Evolutionary conservation across 148 eudicot genomes (phyloP).

Genomic region (Persicaria tinctoria): DNA sequence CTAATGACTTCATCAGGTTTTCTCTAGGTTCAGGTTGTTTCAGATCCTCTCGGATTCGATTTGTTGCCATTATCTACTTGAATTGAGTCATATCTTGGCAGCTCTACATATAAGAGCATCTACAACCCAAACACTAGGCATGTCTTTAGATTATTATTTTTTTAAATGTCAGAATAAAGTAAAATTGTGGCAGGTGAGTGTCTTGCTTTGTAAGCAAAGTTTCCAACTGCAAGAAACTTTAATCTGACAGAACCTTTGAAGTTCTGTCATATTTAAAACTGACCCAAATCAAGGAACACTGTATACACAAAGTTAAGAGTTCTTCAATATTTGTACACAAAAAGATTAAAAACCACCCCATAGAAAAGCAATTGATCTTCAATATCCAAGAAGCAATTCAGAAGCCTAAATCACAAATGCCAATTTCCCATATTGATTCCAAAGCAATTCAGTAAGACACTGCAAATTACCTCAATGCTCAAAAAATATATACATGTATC

Average conservation of each 20-base stretch:
- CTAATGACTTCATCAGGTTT: too few species aligned
- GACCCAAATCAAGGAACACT: background rate
- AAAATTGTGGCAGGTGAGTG: too few species aligned
- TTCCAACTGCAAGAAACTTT: too few species aligned
- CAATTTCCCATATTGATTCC: background rate
- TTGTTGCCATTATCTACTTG: too few species aligned
- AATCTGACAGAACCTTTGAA: background rate
- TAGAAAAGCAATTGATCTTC: background rate
- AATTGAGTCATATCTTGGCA: too few species aligned
- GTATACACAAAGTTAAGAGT: background rate
- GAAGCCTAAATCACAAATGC: background rate
- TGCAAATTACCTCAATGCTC: background rate
- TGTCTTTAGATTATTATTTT: too few species aligned
- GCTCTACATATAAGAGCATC: too few species aligned
- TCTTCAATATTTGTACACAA: background rate
- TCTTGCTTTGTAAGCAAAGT: too few species aligned
- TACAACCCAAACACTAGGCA: too few species aligned
- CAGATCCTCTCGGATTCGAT: too few species aligned
- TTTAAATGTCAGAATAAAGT: too few species aligned
- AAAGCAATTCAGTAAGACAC: background rate
- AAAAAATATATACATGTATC: conserved; percentile 3
- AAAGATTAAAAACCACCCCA: background rate
- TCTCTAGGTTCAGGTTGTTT: too few species aligned
- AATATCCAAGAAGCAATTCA: background rate
- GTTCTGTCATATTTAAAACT: background rate